Evolutionary conservation across 192 early-diverging fungal species (phyloP).

Genomic region (Coemansia brasiliensis): DNA sequence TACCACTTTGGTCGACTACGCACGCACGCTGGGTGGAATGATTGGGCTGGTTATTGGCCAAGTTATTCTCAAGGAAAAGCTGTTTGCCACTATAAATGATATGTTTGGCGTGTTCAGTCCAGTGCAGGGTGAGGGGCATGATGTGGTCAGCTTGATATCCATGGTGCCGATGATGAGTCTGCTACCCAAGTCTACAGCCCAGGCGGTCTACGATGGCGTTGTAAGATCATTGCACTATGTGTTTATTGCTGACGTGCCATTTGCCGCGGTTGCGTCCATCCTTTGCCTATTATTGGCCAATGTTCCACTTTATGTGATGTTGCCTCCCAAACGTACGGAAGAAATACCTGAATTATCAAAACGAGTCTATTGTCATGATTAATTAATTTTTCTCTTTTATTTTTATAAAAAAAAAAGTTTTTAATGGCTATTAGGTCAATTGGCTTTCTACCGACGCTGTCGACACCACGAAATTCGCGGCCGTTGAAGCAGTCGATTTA

Average conservation of each 20-base stretch:
- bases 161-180: constrained; percentile 41
- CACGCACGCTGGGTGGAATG: constrained; percentile 53
- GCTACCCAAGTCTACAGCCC: constrained; percentile 14
- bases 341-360: constrained; percentile 29
- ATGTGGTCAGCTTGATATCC: constrained; percentile 32
- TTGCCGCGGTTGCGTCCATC: constrained; percentile 43
- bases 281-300: constrained; percentile 39
- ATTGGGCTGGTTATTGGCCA: constrained; percentile 50
- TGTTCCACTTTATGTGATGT: constrained; percentile 37
- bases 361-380: background rate
- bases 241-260: constrained; percentile 49
- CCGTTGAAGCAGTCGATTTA: too few relatives aligned
- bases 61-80: constrained; percentile 48
- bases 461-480: background rate
- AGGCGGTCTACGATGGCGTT: constrained; percentile 29
- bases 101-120: constrained; percentile 21
- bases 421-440: background rate
- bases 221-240: constrained; percentile 42
- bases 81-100: constrained; percentile 28
- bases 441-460: background rate
- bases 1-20: constrained; percentile 52
- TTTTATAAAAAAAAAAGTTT: constrained; percentile 1
- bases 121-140: constrained; percentile 20
- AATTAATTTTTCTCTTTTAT: background rate
- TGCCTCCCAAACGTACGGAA: constrained; percentile 21